phyloP scores from a whole-genome alignment of 2,329 filamentous ascomycete genomes.

The Penicillium italicum region DNA sequence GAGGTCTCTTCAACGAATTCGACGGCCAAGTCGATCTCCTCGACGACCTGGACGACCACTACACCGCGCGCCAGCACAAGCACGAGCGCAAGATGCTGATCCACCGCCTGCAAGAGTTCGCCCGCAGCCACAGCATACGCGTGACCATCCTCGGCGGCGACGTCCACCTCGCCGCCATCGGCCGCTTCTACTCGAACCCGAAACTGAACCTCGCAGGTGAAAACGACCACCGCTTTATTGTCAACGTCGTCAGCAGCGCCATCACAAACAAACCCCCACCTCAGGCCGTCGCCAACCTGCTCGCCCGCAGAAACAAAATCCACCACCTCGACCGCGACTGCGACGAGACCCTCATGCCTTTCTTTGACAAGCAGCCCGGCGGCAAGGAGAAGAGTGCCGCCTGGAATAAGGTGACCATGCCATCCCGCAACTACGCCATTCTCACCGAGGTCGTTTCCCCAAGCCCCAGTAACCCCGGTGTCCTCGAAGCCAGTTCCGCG shows the following conservation, averaged over 20 bases:
- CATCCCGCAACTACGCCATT: slow-evolving; percentile 62
- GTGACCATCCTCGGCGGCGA: slow-evolving; percentile 63
- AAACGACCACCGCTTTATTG: slow-evolving; percentile 60
- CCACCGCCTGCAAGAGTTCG: slow-evolving; percentile 59
- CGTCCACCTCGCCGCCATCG: slow-evolving; percentile 52
- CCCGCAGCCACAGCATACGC: slow-evolving; percentile 54
- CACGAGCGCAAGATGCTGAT: slow-evolving; percentile 73
- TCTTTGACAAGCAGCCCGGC: slow-evolving; percentile 61
- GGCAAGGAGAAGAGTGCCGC: slow-evolving; percentile 60
- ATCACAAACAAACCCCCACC: slow-evolving; percentile 68
- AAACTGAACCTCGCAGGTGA: slow-evolving; percentile 55
- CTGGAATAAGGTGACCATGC: slow-evolving; percentile 83
- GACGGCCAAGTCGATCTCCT: slow-evolving; percentile 69
- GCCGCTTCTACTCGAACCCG: slow-evolving; percentile 62
- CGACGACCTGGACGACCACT: slow-evolving; percentile 66
- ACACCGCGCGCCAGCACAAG: slow-evolving; percentile 90
- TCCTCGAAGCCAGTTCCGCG: slow-evolving; percentile 18
- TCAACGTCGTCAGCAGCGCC: slow-evolving; percentile 61
- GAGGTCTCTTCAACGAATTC: slow-evolving; percentile 86
- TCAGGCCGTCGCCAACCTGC: slow-evolving; percentile 60
- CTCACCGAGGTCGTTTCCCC: slow-evolving; percentile 51
- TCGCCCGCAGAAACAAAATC: slow-evolving; percentile 62
- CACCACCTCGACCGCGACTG: slow-evolving; percentile 61
- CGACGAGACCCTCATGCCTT: slow-evolving; percentile 61
- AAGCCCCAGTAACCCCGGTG: slow-evolving; percentile 19